phyloP scores from a whole-genome alignment of 305 asterid genomes.

The Solanum hybrid region DNA sequence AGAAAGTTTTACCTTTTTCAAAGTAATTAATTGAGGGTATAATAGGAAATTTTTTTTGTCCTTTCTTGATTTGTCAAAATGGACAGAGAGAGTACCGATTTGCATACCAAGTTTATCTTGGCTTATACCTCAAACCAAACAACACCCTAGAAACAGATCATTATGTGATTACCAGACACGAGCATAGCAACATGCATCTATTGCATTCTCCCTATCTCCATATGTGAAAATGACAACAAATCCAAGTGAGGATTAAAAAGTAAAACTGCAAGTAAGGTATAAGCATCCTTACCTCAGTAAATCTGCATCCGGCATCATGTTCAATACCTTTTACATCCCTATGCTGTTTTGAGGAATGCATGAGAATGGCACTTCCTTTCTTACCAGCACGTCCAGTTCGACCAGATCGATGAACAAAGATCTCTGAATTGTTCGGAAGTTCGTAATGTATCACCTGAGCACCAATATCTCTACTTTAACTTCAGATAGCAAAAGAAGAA shows the following conservation, averaged over 20 bases:
- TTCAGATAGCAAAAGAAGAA: neutral
- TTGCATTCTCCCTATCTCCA: neutral
- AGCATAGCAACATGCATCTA: neutral
- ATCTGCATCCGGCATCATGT: conserved; percentile 80
- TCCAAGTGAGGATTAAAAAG: neutral
- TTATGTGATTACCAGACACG: neutral
- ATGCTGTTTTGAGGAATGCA: conserved; percentile 51
- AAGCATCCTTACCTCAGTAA: conserved; percentile 42
- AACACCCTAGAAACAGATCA: neutral
- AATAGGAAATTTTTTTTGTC: too few relatives aligned
- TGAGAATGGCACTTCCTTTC: conserved; percentile 74
- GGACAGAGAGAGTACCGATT: neutral
- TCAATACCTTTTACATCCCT: conserved; percentile 68
- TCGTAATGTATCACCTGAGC: conserved; percentile 80
- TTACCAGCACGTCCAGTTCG: conserved; percentile 99
- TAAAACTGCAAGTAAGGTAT: neutral
- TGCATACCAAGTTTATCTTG: neutral
- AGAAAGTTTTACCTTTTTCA: too few relatives aligned
- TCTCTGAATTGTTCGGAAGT: conserved; percentile 74
- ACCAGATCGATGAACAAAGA: conserved; percentile 88
- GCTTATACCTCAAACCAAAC: neutral
- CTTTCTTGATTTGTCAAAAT: too few relatives aligned
- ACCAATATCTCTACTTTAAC: conserved; percentile 12
- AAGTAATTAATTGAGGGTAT: too few relatives aligned
- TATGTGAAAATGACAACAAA: neutral